Evolutionary conservation across 78 protist genomes (phyloP).

Genomic region (Monosiga brevicollis): DNA sequence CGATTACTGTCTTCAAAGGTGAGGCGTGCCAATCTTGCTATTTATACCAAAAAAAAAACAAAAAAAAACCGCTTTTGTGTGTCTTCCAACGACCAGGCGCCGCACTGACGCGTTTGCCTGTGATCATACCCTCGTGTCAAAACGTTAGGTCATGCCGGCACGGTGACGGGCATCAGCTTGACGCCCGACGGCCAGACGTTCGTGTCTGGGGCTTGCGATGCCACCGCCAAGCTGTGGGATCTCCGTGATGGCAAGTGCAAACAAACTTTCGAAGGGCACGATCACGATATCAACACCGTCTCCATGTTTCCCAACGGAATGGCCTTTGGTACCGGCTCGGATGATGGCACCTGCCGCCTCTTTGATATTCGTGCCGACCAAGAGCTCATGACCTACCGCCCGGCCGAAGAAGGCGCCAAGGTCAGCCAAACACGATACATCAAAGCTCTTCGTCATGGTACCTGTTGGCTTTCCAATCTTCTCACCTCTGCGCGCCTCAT

Average conservation of each 20-base stretch:
- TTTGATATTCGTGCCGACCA: slow-evolving; percentile 92
- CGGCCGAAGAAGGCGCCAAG: too few species aligned
- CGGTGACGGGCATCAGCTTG: slow-evolving; percentile 67
- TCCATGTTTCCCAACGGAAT: slow-evolving; percentile 42
- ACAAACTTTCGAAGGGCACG: slow-evolving; percentile 90
- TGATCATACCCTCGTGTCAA: too few species aligned
- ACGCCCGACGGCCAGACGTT: slow-evolving; percentile 64
- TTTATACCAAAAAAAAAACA: too few species aligned
- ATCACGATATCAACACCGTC: slow-evolving; percentile 89
- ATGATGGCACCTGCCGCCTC: slow-evolving; percentile 86
- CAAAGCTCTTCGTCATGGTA: too few species aligned
- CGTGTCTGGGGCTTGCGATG: slow-evolving; percentile 84
- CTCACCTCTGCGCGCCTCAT: too few species aligned
- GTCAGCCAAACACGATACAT: too few species aligned
- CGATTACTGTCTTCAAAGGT: slow-evolving; percentile 32
- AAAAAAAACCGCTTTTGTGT: too few species aligned
- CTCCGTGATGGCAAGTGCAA: slow-evolving; percentile 64
- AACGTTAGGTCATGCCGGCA: slow-evolving; percentile 86
- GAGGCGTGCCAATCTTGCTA: too few species aligned
- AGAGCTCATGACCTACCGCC: slow-evolving; percentile 70
- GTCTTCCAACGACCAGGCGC: too few species aligned
- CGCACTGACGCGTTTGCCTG: too few species aligned
- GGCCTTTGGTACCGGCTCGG: slow-evolving; percentile 79
- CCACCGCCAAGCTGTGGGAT: slow-evolving; percentile 84
- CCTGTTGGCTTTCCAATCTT: too few species aligned